A percentile compares a stretch with the other conserved stretches of the same genome.
phyloP scores from a whole-genome alignment of 305 asterid genomes.

The Solanum hybrid region DNA sequence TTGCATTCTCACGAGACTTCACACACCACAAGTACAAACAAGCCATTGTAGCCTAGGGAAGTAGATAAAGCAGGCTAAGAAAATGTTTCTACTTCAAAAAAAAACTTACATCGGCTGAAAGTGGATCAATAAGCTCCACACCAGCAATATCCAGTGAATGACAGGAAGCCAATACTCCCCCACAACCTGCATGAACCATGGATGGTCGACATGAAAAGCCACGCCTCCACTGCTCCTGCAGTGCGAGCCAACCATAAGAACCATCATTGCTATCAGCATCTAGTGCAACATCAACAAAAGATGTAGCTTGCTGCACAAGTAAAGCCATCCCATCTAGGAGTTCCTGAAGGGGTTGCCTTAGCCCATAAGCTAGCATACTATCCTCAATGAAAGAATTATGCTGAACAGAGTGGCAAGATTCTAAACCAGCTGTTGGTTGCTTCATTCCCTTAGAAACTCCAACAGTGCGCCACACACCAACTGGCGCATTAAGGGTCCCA shows the following conservation, averaged over 20 bases:
- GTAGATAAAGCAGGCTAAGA: neutral
- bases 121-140: constrained; percentile 94
- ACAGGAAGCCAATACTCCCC: constrained; percentile 90
- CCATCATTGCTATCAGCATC: constrained; percentile 99
- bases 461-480: constrained; percentile 98
- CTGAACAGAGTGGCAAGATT: constrained; percentile 51
- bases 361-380: constrained; percentile 84
- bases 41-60: neutral
- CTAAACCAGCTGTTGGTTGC: constrained; percentile 55
- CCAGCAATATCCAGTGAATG: constrained; percentile 98
- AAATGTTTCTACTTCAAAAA: neutral
- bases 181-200: constrained; percentile 99
- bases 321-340: constrained; percentile 91
- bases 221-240: constrained; percentile 98
- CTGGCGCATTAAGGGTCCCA: constrained; percentile 73
- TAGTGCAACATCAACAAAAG: constrained; percentile 91
- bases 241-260: constrained; percentile 94
- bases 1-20: neutral
- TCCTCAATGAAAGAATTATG: constrained; percentile 88
- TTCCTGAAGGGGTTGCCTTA: constrained; percentile 93
- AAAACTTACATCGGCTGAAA: constrained; percentile 75
- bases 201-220: constrained; percentile 98
- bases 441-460: constrained; percentile 67
- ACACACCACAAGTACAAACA: neutral
- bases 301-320: constrained; percentile 96